Evolutionary conservation across 2,329 filamentous ascomycete species (phyloP), one percentile per base, ranked within the genome.

Genomic region (Diaporthe nobilis): DNA sequence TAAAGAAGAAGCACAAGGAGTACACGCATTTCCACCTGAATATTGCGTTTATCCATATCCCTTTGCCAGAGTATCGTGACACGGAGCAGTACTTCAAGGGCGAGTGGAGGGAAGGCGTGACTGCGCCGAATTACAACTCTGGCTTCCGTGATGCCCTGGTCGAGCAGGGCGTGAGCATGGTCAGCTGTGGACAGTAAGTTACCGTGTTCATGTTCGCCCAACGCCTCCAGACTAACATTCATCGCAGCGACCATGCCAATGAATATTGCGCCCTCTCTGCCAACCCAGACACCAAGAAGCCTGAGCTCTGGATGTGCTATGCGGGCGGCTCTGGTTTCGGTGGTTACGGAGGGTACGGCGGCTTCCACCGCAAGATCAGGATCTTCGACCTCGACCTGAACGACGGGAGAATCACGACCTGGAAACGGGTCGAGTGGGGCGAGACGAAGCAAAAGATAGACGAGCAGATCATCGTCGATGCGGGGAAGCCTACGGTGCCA

Each of bases 221-320:
- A 44, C 57, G 42, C 60, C 37, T 15, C 22, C 28, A 76, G 37
- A 47, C 58, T 71, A 60, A 63, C 75, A 74, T 80, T 84, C 78
- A 82, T 77, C 2, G 58, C 17, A 94, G 93, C 83, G 97, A 99
- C 82, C 97, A 99, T 82, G 96, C 94, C 78, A 99, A 99, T 82
- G 97, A 99, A 82, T 98, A 98, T 84, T 99, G 97, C 84, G 92
- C 94, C 78, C 89, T 98, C 12, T 92, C 90, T 1, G 84, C 87
- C 4, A 84, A 90, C 71, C 85, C 89, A 55, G 84, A 87, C 42
- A 86, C 86, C 31, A 84, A 87, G n/a, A 88, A 89, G 67, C 92
- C 94, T 0, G 90, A 93, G 42, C 86, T 98, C 3, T 99, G 97
- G 97, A 98, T 99, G 96, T 99, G 97, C 87, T 98, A 98, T 84